Evolutionary conservation across 192 early-diverging fungal species (phyloP).

Genomic region (Bifiguratus adelaidae): DNA sequence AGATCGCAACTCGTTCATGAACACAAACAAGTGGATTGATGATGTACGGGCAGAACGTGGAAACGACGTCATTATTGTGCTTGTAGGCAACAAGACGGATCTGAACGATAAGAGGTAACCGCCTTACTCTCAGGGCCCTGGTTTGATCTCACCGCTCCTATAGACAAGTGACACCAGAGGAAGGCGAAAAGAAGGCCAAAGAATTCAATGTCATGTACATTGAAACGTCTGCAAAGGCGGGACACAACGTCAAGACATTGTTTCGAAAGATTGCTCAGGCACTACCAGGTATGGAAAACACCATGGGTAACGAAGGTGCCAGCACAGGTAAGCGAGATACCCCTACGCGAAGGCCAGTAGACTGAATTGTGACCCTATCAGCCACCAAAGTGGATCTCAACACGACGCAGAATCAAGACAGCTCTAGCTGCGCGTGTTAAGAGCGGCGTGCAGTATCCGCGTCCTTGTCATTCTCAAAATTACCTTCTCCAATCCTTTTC

Average conservation of each 20-base stretch:
- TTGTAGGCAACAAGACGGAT: conserved; percentile 99
- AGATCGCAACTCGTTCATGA: conserved; percentile 93
- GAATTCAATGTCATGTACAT: conserved; percentile 98
- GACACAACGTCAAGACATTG: conserved; percentile 96
- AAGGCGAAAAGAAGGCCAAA: conserved; percentile 96
- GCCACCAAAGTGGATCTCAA: too few relatives aligned
- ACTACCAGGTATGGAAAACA: conserved; percentile 70
- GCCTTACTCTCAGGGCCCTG: conserved; percentile 2
- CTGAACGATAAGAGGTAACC: conserved; percentile 82
- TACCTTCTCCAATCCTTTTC: too few relatives aligned
- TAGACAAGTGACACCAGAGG: conserved; percentile 89
- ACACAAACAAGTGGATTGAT: conserved; percentile 98
- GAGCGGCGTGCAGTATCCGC: too few relatives aligned
- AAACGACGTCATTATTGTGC: conserved; percentile 94
- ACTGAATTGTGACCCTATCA: too few relatives aligned
- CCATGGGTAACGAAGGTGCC: conserved; percentile 44
- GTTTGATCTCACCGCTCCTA: neutral
- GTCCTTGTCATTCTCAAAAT: too few relatives aligned
- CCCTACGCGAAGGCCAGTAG: too few relatives aligned
- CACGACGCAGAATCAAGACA: too few relatives aligned
- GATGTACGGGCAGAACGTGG: conserved; percentile 98
- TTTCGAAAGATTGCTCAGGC: conserved; percentile 97
- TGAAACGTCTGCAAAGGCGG: conserved; percentile 98
- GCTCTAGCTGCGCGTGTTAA: too few relatives aligned
- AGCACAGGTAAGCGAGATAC: too few relatives aligned